phyloP scores from a whole-genome alignment of 2,329 filamentous ascomycete species.

The Aureobasidium namibiae region DNA sequence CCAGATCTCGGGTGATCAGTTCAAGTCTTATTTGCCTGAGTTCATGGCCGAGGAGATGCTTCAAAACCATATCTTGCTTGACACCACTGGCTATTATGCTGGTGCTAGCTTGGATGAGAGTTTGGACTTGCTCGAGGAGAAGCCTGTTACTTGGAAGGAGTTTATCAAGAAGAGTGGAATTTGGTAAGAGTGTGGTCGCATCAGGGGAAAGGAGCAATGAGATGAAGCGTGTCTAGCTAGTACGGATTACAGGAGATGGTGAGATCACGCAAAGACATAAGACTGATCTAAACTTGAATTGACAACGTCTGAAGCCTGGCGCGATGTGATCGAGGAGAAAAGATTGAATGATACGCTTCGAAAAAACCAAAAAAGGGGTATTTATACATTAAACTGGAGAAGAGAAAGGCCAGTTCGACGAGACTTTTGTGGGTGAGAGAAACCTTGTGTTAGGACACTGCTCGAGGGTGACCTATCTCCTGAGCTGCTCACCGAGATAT shows the following conservation, averaged over 20 bases:
- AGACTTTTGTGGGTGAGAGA: neutral
- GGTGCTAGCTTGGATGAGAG: neutral
- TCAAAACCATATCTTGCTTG: conserved; percentile 24
- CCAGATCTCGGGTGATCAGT: conserved; percentile 20
- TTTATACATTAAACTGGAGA: conserved; percentile 10
- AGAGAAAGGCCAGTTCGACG: neutral
- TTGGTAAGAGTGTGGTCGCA: neutral
- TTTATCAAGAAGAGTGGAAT: neutral
- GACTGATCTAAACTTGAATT: neutral
- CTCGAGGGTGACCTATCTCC: neutral
- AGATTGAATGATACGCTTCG: neutral
- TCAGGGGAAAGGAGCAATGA: neutral
- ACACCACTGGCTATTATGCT: conserved; percentile 21
- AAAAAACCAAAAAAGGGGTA: conserved; percentile 2
- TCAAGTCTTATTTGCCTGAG: conserved; percentile 20
- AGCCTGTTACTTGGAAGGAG: conserved; percentile 2
- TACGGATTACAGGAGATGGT: no score
- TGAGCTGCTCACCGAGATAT: conserved; percentile 25
- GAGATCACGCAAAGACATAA: no score
- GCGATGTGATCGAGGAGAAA: neutral
- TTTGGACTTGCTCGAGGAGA: neutral
- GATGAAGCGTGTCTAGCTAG: neutral
- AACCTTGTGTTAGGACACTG: neutral
- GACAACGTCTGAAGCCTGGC: neutral
- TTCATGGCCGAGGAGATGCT: conserved; percentile 21